Evolutionary conservation across 1,139 yeast genomes (phyloP).

Genomic region (Scheffersomyces lignicola): DNA sequence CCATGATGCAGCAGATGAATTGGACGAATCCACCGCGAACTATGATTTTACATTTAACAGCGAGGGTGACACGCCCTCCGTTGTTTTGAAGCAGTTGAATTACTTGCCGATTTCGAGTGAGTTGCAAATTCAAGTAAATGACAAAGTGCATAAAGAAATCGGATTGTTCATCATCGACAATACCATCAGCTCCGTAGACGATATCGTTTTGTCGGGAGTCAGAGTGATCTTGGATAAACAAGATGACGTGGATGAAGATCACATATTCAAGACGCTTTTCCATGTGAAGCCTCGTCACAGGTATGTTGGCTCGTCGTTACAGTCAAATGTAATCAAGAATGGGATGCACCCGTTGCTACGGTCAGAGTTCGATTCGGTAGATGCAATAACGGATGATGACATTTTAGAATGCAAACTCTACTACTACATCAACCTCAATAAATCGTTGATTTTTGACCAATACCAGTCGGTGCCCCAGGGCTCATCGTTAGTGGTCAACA

Average conservation of each 20-base stretch:
- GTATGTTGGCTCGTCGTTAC: constrained; percentile 9
- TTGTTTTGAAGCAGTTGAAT: constrained; percentile 16
- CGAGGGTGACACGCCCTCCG: background rate
- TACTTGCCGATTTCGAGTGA: constrained; percentile 10
- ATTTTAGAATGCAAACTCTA: constrained; percentile 31
- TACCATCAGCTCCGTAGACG: constrained; percentile 28
- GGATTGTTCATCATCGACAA: constrained; percentile 36
- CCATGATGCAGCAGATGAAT: constrained; percentile 7
- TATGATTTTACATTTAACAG: constrained; percentile 16
- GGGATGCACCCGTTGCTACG: constrained; percentile 43
- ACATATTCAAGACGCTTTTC: constrained; percentile 38
- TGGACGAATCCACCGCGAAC: constrained; percentile 3
- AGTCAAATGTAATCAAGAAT: constrained; percentile 19
- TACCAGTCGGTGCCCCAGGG: constrained; percentile 33
- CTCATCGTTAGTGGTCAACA: constrained; percentile 24
- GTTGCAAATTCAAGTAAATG: constrained; percentile 6
- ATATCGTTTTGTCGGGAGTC: constrained; percentile 35
- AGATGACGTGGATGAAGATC: constrained; percentile 10
- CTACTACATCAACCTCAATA: constrained; percentile 33
- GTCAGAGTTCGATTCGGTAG: constrained; percentile 12
- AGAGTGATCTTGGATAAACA: constrained; percentile 26
- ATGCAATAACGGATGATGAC: constrained; percentile 25
- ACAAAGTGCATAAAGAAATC: constrained; percentile 25
- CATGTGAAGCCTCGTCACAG: constrained; percentile 47
- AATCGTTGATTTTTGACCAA: constrained; percentile 40